Evolutionary conservation across 2,329 filamentous ascomycete species (phyloP).

Genomic region (Colletotrichum spaethianum): DNA sequence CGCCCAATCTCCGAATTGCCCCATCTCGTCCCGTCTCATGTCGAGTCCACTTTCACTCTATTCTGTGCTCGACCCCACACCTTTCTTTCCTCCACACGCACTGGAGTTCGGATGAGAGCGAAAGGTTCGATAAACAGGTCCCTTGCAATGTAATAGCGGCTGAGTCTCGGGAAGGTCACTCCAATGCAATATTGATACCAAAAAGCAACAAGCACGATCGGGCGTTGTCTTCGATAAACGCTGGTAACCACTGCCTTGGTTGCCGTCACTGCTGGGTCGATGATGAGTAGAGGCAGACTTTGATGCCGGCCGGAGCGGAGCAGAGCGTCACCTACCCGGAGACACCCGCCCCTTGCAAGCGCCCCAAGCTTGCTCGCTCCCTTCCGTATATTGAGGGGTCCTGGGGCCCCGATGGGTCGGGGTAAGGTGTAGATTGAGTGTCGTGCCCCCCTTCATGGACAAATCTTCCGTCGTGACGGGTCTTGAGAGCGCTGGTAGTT

Average conservation of each 20-base stretch:
- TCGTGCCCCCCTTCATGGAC: neutral
- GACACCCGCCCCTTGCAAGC: neutral
- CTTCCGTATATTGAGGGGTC: slow-evolving; percentile 29
- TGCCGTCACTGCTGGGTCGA: neutral
- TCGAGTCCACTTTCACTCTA: slow-evolving; percentile 24
- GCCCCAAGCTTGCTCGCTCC: slow-evolving; percentile 16
- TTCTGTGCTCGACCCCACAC: slow-evolving; percentile 20
- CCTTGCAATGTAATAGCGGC: neutral
- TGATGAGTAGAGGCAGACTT: neutral
- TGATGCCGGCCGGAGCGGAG: slow-evolving; percentile 12
- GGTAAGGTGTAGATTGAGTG: slow-evolving; percentile 29
- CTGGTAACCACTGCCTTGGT: neutral
- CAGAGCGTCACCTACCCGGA: neutral
- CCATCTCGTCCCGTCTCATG: slow-evolving; percentile 26
- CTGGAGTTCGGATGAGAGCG: slow-evolving; percentile 5
- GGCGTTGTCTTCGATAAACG: neutral
- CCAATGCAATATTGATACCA: neutral
- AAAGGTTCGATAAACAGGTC: neutral
- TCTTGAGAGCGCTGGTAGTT: neutral
- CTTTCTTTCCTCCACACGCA: neutral
- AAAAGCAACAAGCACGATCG: neutral
- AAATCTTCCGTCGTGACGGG: neutral
- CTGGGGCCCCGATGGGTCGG: slow-evolving; percentile 12
- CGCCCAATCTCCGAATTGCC: slow-evolving; percentile 21
- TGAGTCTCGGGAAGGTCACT: neutral